phyloP scores from a whole-genome alignment of 1,284 basidiomycete genomes.

The Anthracocystis panici-leucophaei region DNA sequence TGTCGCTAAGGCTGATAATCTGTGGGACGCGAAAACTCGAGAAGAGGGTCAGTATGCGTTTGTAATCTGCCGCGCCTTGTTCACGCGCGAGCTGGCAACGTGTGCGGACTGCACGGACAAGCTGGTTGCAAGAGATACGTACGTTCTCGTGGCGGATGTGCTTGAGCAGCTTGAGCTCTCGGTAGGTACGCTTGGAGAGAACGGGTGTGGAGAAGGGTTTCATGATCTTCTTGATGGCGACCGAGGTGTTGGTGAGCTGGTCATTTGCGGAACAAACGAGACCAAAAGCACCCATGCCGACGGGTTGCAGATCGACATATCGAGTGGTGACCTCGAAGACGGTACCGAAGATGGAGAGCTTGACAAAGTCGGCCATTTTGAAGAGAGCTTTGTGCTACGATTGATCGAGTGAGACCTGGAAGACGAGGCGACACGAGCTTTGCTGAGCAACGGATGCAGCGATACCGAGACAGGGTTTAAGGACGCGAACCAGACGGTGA shows the following conservation, averaged over 20 bases:
- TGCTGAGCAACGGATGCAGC: conserved; percentile 1
- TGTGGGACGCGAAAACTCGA: background rate
- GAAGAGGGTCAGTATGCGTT: background rate
- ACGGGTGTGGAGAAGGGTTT: conserved; percentile 98
- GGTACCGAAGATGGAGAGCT: conserved; percentile 97
- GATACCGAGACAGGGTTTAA: conserved; percentile 1
- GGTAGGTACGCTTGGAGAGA: conserved; percentile 96
- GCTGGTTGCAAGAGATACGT: conserved; percentile 1
- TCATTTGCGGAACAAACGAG: conserved; percentile 87
- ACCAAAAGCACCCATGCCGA: conserved; percentile 88
- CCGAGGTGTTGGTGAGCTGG: conserved; percentile 91
- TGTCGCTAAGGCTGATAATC: conserved; percentile 97
- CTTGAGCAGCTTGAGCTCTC: conserved; percentile 97
- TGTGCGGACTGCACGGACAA: too few species aligned
- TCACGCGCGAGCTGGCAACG: too few species aligned
- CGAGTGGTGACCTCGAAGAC: conserved; percentile 84
- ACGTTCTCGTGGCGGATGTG: conserved; percentile 97
- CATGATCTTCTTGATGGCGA: conserved; percentile 99
- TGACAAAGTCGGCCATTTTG: conserved; percentile 80
- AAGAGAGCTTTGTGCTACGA: background rate
- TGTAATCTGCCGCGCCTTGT: background rate
- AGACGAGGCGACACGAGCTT: background rate
- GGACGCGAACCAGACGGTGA: conserved; percentile 5
- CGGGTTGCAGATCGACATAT: conserved; percentile 99
- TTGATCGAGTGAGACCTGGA: background rate